Conservation (phyloP, 2,329 filamentous ascomycete species). For the Sporothrix mexicana region DNA sequence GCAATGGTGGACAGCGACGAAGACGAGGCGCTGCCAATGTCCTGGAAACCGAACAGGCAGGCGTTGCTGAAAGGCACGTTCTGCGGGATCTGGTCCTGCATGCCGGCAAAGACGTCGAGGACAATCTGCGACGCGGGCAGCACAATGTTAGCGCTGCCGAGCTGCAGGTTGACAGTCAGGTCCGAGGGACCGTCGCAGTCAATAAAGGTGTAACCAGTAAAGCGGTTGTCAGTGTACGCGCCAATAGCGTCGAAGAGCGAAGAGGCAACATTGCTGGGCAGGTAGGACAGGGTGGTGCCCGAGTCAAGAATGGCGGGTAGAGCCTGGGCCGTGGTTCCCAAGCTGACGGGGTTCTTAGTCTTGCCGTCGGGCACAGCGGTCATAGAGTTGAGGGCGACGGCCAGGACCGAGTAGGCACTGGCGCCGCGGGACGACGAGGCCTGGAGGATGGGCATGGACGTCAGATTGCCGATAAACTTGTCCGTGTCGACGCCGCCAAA, state of each 20-base stretch:
- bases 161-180: conserved; percentile 46
- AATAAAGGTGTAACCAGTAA: conserved; percentile 50
- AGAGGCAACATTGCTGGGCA: conserved; percentile 58
- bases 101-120: conserved; percentile 46
- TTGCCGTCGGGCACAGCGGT: conserved; percentile 41
- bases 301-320: conserved; percentile 68
- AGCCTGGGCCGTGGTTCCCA: conserved; percentile 32
- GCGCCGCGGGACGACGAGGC: conserved; percentile 47
- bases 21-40: conserved; percentile 40
- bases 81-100: conserved; percentile 39
- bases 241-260: conserved; percentile 48
- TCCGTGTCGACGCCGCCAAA: conserved; percentile 73
- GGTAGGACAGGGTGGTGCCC: conserved; percentile 68
- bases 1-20: conserved; percentile 10
- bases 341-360: background rate
- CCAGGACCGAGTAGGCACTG: conserved; percentile 50
- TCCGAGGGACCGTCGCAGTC: conserved; percentile 45
- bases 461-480: conserved; percentile 66
- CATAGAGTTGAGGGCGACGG: conserved; percentile 49
- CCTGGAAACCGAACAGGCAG: conserved; percentile 63
- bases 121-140: conserved; percentile 49
- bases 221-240: conserved; percentile 47
- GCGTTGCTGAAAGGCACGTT: conserved; percentile 49
- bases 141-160: conserved; percentile 40
- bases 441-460: conserved; percentile 60